phyloP scores from a whole-genome alignment of 306 rosid genomes.

The Rosa multiflora region DNA sequence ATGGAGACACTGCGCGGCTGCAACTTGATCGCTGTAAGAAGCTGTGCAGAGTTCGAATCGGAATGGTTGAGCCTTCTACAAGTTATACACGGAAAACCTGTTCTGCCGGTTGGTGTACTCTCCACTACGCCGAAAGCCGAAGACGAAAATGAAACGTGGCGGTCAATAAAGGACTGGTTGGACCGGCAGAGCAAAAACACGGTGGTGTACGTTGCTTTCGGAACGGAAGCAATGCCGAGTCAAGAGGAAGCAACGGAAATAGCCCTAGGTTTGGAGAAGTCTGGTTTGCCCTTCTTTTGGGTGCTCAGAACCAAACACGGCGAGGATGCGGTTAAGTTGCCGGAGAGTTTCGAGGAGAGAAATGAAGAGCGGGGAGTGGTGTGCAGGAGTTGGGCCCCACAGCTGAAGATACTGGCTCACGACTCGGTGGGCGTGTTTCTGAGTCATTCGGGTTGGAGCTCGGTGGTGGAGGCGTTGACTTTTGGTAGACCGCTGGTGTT shows the following conservation, averaged over 20 bases:
- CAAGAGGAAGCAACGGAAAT: slow-evolving; percentile 20
- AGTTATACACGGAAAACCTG: neutral
- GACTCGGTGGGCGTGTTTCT: slow-evolving; percentile 39
- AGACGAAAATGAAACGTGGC: slow-evolving; percentile 3
- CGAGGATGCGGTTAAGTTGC: slow-evolving; percentile 23
- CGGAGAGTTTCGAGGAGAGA: slow-evolving; percentile 48
- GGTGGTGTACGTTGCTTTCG: slow-evolving; percentile 54
- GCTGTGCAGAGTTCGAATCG: slow-evolving; percentile 13
- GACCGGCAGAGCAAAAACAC: slow-evolving; percentile 27
- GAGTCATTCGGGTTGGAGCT: slow-evolving; percentile 54
- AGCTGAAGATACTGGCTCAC: slow-evolving; percentile 41
- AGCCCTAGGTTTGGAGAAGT: slow-evolving; percentile 46
- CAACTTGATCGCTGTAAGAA: slow-evolving; percentile 17
- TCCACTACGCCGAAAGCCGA: neutral
- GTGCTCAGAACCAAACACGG: slow-evolving; percentile 29
- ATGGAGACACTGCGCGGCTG: neutral
- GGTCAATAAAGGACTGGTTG: slow-evolving; percentile 31
- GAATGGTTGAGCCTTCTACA: slow-evolving; percentile 20
- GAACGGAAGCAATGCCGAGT: slow-evolving; percentile 44
- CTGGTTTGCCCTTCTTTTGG: slow-evolving; percentile 41
- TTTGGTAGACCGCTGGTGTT: slow-evolving; percentile 29
- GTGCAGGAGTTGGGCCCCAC: slow-evolving; percentile 43
- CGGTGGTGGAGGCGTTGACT: slow-evolving; percentile 33
- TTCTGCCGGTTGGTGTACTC: slow-evolving; percentile 16
- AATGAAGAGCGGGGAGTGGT: slow-evolving; percentile 35